Evolutionary conservation across 2,329 filamentous ascomycete genomes (phyloP).

Genomic region (Pyrenophora graminea): DNA sequence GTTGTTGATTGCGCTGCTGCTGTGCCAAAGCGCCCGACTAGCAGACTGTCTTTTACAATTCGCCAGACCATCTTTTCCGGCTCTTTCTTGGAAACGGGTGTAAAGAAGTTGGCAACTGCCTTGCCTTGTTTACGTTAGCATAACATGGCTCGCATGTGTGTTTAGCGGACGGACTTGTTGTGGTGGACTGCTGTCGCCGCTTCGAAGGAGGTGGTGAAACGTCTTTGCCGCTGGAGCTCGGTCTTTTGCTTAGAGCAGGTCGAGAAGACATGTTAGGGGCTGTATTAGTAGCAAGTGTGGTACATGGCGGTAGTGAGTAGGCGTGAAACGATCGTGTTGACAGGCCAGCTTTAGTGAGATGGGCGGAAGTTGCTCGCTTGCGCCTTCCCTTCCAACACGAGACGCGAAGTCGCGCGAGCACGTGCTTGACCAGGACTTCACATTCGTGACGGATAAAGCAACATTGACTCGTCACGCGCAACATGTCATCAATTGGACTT

Average conservation of each 20-base stretch:
- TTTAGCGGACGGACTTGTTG: slow-evolving; percentile 54
- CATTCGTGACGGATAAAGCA: not conserved
- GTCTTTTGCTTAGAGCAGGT: slow-evolving; percentile 39
- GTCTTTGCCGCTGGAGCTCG: slow-evolving; percentile 46
- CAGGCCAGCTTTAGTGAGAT: not conserved
- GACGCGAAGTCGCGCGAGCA: slow-evolving; percentile 39
- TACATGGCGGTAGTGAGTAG: slow-evolving; percentile 1
- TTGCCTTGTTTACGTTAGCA: slow-evolving; percentile 56
- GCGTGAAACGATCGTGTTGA: slow-evolving; percentile 4
- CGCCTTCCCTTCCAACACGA: slow-evolving; percentile 18
- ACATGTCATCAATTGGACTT: too few species aligned
- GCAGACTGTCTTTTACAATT: slow-evolving; percentile 67
- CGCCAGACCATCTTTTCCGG: slow-evolving; percentile 75
- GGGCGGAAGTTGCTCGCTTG: slow-evolving; percentile 13
- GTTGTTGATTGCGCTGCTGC: slow-evolving; percentile 38
- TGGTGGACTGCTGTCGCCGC: slow-evolving; percentile 58
- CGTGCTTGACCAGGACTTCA: slow-evolving; percentile 24
- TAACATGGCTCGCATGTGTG: not conserved
- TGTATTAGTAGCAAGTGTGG: not conserved
- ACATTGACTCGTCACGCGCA: not conserved
- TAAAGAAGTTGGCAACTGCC: slow-evolving; percentile 85
- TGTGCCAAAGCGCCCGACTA: slow-evolving; percentile 73
- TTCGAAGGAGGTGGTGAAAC: slow-evolving; percentile 64
- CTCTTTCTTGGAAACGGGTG: slow-evolving; percentile 79
- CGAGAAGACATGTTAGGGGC: slow-evolving; percentile 24